Evolutionary conservation across 1,284 basidiomycete genomes (phyloP), one percentile per base, ranked within the genome.

Genomic region (Exobasidium cylindrosporum): DNA sequence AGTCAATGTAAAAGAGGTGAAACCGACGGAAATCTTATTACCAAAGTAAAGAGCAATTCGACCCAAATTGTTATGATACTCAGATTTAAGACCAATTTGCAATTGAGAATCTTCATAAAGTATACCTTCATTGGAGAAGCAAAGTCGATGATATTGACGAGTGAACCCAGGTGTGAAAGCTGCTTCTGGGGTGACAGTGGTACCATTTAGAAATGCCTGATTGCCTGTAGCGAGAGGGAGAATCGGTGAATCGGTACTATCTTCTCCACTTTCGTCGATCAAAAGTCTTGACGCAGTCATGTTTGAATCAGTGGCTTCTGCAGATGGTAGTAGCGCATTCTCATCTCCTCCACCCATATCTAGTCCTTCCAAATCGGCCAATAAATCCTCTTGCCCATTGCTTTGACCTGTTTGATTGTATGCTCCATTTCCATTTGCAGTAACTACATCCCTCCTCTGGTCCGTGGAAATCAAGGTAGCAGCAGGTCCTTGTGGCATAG

Each of bases 51-150:
- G 84, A 23, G 93, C 91, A 47, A 98, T 80, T 69, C 95, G 90
- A 14, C 95, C 95, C 40, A 92, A 85, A 71, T 92, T 88, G 13
- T 89, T 90, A 80, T 97, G 94, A 79, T 91, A 98, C 74, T 94
- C 89, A 52, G 92, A 92, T 82, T 98, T 98, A 83, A 98, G 82
- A 29, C 95, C 96, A 65, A 98, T 88, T 80, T 97, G 95, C 35
- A 98, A 86, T 81, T 95, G 91, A 14, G 90, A 86, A 75, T 98
- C 96, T 65, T 98, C 96, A 81, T 91, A 98, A 17, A 98, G 85
- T 26, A 98, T 88, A 52, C 96, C 96, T 68, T 98, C 95, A 24
- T 85, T 81, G 32, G 83, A 84, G 80, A 88, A 92, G 1, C 86
- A 87, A 31, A 97, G 84, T 66, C 92, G 90, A 68, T 91, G 88